Evolutionary conservation across 352 stramenopile genomes (phyloP).

Genomic region (Plasmopara muralis): DNA sequence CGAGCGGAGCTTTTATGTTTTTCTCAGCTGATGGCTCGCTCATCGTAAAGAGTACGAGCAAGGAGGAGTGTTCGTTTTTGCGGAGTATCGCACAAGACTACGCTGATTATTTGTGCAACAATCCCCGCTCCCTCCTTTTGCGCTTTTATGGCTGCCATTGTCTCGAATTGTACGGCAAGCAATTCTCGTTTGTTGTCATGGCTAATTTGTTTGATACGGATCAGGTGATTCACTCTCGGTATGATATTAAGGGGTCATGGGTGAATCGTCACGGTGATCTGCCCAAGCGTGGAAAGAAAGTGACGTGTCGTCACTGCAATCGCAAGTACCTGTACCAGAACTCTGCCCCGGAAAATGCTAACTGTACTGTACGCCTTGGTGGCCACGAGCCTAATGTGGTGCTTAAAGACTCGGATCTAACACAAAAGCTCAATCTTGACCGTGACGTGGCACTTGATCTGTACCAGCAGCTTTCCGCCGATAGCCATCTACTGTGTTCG

Average conservation of each 20-base stretch:
- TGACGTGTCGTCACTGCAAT: conserved; percentile 87
- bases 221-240: conserved; percentile 81
- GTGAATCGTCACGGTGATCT: conserved; percentile 79
- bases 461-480: conserved; percentile 73
- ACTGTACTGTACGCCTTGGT: conserved; percentile 64
- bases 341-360: conserved; percentile 53
- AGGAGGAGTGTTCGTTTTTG: conserved; percentile 82
- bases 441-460: conserved; percentile 57
- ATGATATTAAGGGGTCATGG: conserved; percentile 90
- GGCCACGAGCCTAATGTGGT: conserved; percentile 86
- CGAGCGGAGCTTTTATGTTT: conserved; percentile 89
- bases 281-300: conserved; percentile 81
- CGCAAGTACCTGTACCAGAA: conserved; percentile 77
- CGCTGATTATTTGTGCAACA: conserved; percentile 75
- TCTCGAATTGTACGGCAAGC: conserved; percentile 86
- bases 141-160: conserved; percentile 89
- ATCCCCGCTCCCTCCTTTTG: conserved; percentile 81
- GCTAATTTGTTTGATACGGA: conserved; percentile 88
- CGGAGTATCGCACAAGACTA: conserved; percentile 85
- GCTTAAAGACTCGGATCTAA: conserved; percentile 85
- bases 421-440: conserved; percentile 84
- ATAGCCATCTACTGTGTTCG: conserved; percentile 74
- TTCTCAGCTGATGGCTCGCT: conserved; percentile 83
- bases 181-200: conserved; percentile 91
- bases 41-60: conserved; percentile 89